phyloP scores from a whole-genome alignment of 768 basidiomycete genomes.

The Boletus rufocinnamomeus region DNA sequence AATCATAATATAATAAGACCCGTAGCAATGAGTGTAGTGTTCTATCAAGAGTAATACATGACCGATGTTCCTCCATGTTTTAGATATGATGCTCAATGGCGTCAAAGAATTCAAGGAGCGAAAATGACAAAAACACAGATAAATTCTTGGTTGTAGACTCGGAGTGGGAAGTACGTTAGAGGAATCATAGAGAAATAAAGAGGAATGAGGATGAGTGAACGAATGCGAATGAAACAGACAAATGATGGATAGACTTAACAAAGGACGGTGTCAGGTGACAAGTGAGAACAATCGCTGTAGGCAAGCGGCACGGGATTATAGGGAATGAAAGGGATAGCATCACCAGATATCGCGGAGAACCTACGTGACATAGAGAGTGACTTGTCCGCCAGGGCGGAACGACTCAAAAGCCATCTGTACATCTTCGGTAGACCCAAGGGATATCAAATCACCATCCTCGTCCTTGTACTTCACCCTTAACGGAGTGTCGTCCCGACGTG shows the following conservation, averaged over 20 bases:
- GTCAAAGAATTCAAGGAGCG: slow-evolving; percentile 18
- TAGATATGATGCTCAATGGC: slow-evolving; percentile 30
- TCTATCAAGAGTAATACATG: slow-evolving; percentile 39
- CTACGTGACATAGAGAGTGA: slow-evolving; percentile 79
- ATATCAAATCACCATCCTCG: slow-evolving; percentile 91
- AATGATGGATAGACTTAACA: slow-evolving; percentile 14
- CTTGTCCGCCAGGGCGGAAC: slow-evolving; percentile 76
- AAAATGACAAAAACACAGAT: slow-evolving; percentile 14
- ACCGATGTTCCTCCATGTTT: slow-evolving; percentile 38
- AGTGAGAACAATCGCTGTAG: slow-evolving; percentile 17
- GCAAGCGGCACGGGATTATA: slow-evolving; percentile 6
- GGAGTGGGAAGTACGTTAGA: slow-evolving; percentile 19
- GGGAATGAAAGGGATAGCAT: not conserved
- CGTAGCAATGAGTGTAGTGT: slow-evolving; percentile 40
- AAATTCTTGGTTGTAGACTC: slow-evolving; percentile 5
- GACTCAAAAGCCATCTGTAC: slow-evolving; percentile 93
- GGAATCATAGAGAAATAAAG: slow-evolving; percentile 13
- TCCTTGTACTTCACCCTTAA: slow-evolving; percentile 87
- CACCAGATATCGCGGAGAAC: not conserved
- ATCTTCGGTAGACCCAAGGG: slow-evolving; percentile 87
- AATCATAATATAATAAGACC: slow-evolving; percentile 31
- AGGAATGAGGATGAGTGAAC: slow-evolving; percentile 19
- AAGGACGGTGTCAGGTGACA: slow-evolving; percentile 4
- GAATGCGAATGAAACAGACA: slow-evolving; percentile 25
- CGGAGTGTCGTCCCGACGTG: slow-evolving; percentile 75